A percentile compares a stretch with the other conserved stretches of the same genome.
Conservation (phyloP, 805 yeast species). For the Candida khao-thaluensis region DNA sequence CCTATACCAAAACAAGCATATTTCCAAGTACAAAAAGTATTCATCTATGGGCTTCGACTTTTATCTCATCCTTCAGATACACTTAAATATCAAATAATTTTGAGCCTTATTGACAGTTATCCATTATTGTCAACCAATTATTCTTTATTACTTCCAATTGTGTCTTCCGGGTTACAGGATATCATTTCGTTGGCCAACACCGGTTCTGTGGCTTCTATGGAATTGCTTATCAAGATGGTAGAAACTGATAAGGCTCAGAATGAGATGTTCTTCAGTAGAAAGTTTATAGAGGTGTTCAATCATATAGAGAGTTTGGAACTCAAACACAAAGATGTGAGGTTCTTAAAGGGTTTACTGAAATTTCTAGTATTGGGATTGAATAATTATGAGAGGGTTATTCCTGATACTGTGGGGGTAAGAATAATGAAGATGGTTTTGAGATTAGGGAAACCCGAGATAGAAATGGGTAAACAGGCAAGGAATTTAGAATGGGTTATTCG, state of each 20-base stretch:
- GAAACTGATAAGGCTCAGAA: slow-evolving; percentile 33
- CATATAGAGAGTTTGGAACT: background rate
- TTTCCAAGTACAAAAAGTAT: slow-evolving; percentile 55
- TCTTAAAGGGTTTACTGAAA: slow-evolving; percentile 11
- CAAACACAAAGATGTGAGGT: background rate
- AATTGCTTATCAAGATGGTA: slow-evolving; percentile 27
- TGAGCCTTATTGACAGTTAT: slow-evolving; percentile 35
- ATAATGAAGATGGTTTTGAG: slow-evolving; percentile 31
- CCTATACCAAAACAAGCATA: slow-evolving; percentile 65
- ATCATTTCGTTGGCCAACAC: slow-evolving; percentile 15
- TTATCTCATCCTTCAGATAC: slow-evolving; percentile 64
- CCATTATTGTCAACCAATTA: slow-evolving; percentile 34
- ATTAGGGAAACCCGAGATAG: slow-evolving; percentile 25
- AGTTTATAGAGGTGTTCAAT: slow-evolving; percentile 50
- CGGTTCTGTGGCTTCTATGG: slow-evolving; percentile 25
- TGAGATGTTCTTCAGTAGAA: slow-evolving; percentile 47
- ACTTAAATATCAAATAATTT: slow-evolving; percentile 56
- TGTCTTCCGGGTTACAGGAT: slow-evolving; percentile 36
- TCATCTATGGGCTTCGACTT: slow-evolving; percentile 66
- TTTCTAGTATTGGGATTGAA: slow-evolving; percentile 36
- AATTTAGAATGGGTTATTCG: slow-evolving; percentile 32
- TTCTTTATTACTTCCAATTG: slow-evolving; percentile 28
- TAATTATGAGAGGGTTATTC: slow-evolving; percentile 39
- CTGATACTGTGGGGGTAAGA: slow-evolving; percentile 37
- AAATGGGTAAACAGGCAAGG: slow-evolving; percentile 23